phyloP scores from a whole-genome alignment of 805 yeast species.

The Ogataea polymorpha region DNA sequence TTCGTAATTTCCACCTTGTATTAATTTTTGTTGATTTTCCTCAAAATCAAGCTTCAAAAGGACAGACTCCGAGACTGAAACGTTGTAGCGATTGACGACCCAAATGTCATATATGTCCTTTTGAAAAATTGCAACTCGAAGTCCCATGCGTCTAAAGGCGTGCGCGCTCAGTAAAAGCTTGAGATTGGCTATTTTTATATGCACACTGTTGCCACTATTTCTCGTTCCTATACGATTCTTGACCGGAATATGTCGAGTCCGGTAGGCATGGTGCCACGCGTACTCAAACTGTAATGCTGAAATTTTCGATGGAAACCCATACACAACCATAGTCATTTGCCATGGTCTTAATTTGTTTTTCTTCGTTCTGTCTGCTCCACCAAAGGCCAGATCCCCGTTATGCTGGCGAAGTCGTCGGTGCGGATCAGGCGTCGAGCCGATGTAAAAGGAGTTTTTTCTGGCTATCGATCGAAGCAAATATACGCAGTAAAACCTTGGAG shows the following conservation, averaged over 20 bases:
- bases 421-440: constrained; percentile 85
- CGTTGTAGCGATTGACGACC: constrained; percentile 34
- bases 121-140: constrained; percentile 47
- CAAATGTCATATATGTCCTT: constrained; percentile 32
- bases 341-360: constrained; percentile 63
- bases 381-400: constrained; percentile 60
- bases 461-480: constrained; percentile 62
- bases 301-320: constrained; percentile 69
- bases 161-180: constrained; percentile 40
- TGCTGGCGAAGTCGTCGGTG: constrained; percentile 66
- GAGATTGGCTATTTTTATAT: constrained; percentile 46
- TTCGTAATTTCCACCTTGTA: constrained; percentile 31
- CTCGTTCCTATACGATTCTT: constrained; percentile 37
- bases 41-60: constrained; percentile 15
- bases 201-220: constrained; percentile 40
- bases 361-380: constrained; percentile 72
- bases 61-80: constrained; percentile 23
- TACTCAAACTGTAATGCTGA: constrained; percentile 80
- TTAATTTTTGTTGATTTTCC: constrained; percentile 6
- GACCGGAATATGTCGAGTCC: constrained; percentile 55
- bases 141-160: constrained; percentile 44
- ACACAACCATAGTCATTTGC: constrained; percentile 60
- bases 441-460: constrained; percentile 58
- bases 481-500: constrained; percentile 56
- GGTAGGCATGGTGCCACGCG: constrained; percentile 75